phyloP scores from a whole-genome alignment of 345 rosid genomes.

The Ceriops zippeliana region DNA sequence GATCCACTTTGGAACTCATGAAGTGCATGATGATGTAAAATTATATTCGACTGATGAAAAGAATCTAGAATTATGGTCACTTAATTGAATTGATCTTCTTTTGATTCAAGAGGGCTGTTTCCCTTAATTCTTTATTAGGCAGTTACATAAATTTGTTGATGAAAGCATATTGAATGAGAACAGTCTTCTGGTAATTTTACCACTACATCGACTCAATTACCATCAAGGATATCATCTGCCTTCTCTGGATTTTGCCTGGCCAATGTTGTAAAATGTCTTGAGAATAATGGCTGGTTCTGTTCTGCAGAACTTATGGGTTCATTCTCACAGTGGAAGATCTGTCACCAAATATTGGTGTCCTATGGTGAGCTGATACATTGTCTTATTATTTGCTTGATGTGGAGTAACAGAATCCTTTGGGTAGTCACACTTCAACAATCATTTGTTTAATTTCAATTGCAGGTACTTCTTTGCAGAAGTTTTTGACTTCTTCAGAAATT shows the following conservation, averaged over 20 bases:
- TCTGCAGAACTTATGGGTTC: slow-evolving; percentile 86
- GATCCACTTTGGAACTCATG: too few relatives aligned
- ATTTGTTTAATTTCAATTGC: slow-evolving; percentile 25
- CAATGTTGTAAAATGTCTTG: not conserved
- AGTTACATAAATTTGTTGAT: not conserved
- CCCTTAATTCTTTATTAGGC: not conserved
- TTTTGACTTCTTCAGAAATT: slow-evolving; percentile 77
- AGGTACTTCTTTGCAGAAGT: slow-evolving; percentile 99
- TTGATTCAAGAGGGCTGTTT: too few relatives aligned
- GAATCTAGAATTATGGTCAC: too few relatives aligned
- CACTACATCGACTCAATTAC: not conserved
- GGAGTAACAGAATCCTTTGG: slow-evolving; percentile 1
- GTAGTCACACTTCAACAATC: not conserved
- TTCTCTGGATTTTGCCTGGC: not conserved
- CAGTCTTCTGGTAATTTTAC: not conserved
- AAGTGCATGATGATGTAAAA: too few relatives aligned
- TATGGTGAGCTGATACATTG: slow-evolving; percentile 54
- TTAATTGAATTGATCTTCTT: too few relatives aligned
- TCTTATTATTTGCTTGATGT: not conserved
- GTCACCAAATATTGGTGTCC: slow-evolving; percentile 88
- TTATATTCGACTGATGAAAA: too few relatives aligned
- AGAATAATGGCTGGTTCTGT: slow-evolving; percentile 11
- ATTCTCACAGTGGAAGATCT: slow-evolving; percentile 89
- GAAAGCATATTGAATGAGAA: not conserved
- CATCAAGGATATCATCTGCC: not conserved